Evolutionary conservation across 495 filamentous ascomycete species (phyloP), one percentile per base, ranked within the genome.

Genomic region (Neurospora sp.): DNA sequence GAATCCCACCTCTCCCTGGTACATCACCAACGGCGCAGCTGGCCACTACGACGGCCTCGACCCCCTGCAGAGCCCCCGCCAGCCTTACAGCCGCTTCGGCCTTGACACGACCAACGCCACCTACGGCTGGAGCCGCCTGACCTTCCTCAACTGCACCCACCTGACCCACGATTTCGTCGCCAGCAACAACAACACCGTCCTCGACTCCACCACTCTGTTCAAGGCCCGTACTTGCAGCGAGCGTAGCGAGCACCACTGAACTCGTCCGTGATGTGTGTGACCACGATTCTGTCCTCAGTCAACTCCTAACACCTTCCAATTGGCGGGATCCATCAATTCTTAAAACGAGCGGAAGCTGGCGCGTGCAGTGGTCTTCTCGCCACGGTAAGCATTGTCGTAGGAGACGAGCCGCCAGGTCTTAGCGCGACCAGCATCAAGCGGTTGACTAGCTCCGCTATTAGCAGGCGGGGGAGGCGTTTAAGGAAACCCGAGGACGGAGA

Each of bases 1-100:
- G 5, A 81, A 88, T 69, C 87, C 87, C 34, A 80, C 76, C 38
- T 83, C 83, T 0, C 85, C 86, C 0, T 82, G 85, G 84, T 88
- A 87, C 72, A 83, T 88, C 42, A 78, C 84, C 70, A 81, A 85
- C 59, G 85, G 85, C 8, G 84, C 82, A 0, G 81, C 83, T 3
- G 85, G 85, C 13, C 86, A 86, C 48, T 85, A 86, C 74, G 85
- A 71, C 42, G 70, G 42, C 73, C 73, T 71, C 36, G 73, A 66
- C 70, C 2, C 0, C 45, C 45, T 54, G 4, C 1, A 15, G 11
- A 54, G 24, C 17, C 72, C 71, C 31, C 34, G 71, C 24, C 19
- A 75, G 72, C 69, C 72, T 10, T 73, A 42, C 69, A 69, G 59
- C 19, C 39, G 69, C 17, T 75, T 71, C 28, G 43, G 72, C 11